phyloP scores from a whole-genome alignment of 1,139 yeast genomes.

The Geotrichum klebahnii region DNA sequence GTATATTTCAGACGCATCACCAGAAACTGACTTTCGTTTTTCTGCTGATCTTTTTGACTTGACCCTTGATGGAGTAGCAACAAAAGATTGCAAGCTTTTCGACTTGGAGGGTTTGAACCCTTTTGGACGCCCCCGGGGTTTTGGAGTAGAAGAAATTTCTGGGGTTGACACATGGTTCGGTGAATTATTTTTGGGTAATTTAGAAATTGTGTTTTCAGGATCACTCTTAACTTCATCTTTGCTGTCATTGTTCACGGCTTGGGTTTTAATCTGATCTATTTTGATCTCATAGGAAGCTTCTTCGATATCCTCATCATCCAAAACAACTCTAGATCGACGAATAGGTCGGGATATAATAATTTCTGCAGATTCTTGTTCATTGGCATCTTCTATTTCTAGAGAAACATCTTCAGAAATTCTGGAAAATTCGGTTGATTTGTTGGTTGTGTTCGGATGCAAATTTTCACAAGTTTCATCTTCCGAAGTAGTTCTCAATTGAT shows the following conservation, averaged over 20 bases:
- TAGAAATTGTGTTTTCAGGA: neutral
- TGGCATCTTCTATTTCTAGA: too few relatives aligned
- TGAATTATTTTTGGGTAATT: neutral
- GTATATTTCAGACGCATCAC: too few relatives aligned
- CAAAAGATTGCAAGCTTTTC: neutral
- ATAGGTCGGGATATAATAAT: neutral
- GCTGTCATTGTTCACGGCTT: neutral
- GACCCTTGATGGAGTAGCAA: too few relatives aligned
- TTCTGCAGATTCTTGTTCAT: neutral
- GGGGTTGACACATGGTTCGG: too few relatives aligned
- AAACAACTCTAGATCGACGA: constrained; percentile 6
- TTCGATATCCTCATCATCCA: constrained; percentile 6
- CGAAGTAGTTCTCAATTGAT: too few relatives aligned
- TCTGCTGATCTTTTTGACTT: neutral
- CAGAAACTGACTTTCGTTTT: neutral
- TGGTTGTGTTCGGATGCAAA: too few relatives aligned
- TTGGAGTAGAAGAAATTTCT: too few relatives aligned
- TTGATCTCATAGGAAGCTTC: neutral
- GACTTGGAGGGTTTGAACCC: neutral
- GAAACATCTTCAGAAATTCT: too few relatives aligned
- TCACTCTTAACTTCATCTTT: too few relatives aligned
- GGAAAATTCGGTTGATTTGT: neutral
- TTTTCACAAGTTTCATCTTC: too few relatives aligned
- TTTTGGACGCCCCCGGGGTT: neutral
- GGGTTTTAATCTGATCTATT: neutral